Evolutionary conservation across 2,329 filamentous ascomycete species (phyloP).

Genomic region (Colletotrichum melonis): DNA sequence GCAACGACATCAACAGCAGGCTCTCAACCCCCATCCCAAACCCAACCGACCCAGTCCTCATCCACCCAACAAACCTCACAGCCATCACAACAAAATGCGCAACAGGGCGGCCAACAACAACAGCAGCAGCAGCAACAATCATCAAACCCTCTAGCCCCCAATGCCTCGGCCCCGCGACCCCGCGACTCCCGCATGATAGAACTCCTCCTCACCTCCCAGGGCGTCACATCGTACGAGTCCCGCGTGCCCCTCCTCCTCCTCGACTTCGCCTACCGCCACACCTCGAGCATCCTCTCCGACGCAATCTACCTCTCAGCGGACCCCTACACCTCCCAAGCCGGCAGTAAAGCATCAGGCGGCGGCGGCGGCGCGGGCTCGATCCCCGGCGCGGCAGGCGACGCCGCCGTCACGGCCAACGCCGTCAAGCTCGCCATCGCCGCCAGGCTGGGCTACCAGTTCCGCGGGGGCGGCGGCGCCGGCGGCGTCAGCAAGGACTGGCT

Average conservation of each 20-base stretch:
- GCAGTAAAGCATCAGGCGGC: conserved; percentile 61
- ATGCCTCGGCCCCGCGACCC: conserved; percentile 66
- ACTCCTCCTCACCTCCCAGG: conserved; percentile 81
- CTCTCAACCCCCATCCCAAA: conserved; percentile 31
- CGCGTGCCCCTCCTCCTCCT: conserved; percentile 85
- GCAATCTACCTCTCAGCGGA: conserved; percentile 76
- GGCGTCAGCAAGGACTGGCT: conserved; percentile 80
- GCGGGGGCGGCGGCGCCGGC: conserved; percentile 62
- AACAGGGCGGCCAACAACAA: conserved; percentile 10
- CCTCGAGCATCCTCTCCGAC: conserved; percentile 76
- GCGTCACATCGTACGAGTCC: conserved; percentile 83
- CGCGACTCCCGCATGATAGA: conserved; percentile 85
- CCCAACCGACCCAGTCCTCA: conserved; percentile 30
- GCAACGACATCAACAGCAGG: conserved; percentile 39
- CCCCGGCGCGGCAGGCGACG: conserved; percentile 58
- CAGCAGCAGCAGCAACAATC: conserved; percentile 18
- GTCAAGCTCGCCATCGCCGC: conserved; percentile 79
- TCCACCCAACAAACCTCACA: conserved; percentile 38
- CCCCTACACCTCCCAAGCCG: conserved; percentile 72
- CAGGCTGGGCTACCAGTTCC: conserved; percentile 77
- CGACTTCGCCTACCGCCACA: conserved; percentile 89
- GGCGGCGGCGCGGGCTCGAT: conserved; percentile 58
- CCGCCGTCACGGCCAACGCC: conserved; percentile 72
- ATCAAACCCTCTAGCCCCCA: conserved; percentile 41
- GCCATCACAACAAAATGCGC: conserved; percentile 32